Base-by-base conservation (phyloP, 306 rosid species). In the Luffa aegyptiaca region DNA sequence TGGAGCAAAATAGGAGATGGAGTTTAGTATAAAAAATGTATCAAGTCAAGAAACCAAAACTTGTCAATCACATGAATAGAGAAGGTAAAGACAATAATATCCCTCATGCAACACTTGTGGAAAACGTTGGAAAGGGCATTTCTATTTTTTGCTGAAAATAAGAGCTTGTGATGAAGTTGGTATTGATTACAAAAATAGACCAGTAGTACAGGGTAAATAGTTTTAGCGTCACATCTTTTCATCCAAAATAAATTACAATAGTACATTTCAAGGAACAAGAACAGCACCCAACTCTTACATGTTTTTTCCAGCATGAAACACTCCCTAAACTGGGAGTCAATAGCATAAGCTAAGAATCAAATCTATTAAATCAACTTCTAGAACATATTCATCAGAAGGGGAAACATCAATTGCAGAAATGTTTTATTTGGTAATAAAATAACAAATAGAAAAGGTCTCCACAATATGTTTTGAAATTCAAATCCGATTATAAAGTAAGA, bases 1-100 rank as follows among this genome's bases (percentile, higher is more conserved):
- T 4, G 63, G 17, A 51, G 63, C 5, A 75, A 10, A 75, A 37
- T 4, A 75, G 79, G 79, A 72, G 58, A 26, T 48, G 42, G 6
- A 12, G 9, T 53, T 75, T 53, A 35, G 65, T 2, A 36, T 17
- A 49, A 78, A 63, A 51, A 51, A 33, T 48, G 21, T 8, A 79
- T 35, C 41, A 79, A 63, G 56, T 63, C 75, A 78, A 61, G 53
- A 57, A 55, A 76, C 39, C n/a, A 75, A 53, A 53, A 52, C 56
- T 52, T 9, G 31, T 75, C 3, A 51, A 75, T 41, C 10, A 45
- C 36, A 5, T 17, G 36, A 79, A 9, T 52, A 10, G 65, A 64
- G 31, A 79, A 31, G 55, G 16, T 56, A 70, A 39, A 21, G 46
- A 55, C 77, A 10, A 39, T 37, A 72, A 31, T 52, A 70, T n/a